phyloP scores from a whole-genome alignment of 1,284 basidiomycete genomes.

The Puccinia triticina region DNA sequence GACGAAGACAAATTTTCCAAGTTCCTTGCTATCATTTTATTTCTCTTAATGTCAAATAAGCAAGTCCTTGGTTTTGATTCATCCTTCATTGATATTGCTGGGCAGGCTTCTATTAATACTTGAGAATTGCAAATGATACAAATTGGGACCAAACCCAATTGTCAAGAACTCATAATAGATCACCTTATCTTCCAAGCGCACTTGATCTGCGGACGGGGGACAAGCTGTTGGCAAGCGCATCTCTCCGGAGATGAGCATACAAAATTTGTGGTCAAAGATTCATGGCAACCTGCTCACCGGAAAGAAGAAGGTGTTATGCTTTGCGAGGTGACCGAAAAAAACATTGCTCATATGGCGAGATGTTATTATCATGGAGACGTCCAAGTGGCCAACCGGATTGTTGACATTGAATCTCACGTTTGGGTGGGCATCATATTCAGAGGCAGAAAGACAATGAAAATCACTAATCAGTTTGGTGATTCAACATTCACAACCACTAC shows the following conservation, averaged over 20 bases:
- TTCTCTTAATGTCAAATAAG: background rate
- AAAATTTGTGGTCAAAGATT: background rate
- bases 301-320: too few relatives aligned
- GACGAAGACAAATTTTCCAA: background rate
- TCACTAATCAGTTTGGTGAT: too few relatives aligned
- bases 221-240: background rate
- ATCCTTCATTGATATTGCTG: too few relatives aligned
- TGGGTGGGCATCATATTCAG: too few relatives aligned
- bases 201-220: background rate
- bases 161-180: background rate
- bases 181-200: background rate
- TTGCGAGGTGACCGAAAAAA: too few relatives aligned
- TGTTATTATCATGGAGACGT: too few relatives aligned
- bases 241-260: background rate
- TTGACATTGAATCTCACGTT: too few relatives aligned
- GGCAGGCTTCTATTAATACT: too few relatives aligned
- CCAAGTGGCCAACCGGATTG: too few relatives aligned
- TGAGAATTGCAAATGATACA: background rate
- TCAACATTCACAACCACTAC: too few relatives aligned
- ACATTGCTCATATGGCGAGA: too few relatives aligned
- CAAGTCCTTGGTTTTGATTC: background rate
- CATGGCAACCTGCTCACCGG: background rate
- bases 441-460: too few relatives aligned
- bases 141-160: background rate
- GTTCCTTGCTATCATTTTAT: background rate